A percentile compares a stretch with the other conserved stretches of the same genome.
These are phyloP conservation scores for Fraxinus cuspidata DNA, from an alignment of 257 asterid species.

Conservation along the genomic window DNA sequence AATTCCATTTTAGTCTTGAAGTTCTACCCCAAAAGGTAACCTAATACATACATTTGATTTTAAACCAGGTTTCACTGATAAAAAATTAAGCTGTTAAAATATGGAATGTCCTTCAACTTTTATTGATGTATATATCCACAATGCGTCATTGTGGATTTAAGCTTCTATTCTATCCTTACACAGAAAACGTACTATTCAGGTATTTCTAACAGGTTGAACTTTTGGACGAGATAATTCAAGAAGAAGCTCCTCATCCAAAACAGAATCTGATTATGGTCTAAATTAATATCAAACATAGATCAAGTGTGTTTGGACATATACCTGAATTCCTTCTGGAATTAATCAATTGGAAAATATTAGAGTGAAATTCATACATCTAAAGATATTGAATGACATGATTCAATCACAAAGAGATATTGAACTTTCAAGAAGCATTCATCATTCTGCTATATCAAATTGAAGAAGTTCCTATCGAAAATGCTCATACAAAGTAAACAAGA, in stretches of 20 bases:
- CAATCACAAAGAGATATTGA: background rate
- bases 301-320: background rate
- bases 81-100: too few relatives aligned
- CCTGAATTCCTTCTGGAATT: background rate
- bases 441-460: background rate
- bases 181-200: too few relatives aligned
- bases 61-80: too few relatives aligned
- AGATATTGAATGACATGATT: background rate
- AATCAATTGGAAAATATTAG: background rate
- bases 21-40: too few relatives aligned
- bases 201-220: background rate
- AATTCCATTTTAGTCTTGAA: slow-evolving; percentile 17
- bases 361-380: background rate
- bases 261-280: background rate
- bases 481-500: slow-evolving; percentile 11
- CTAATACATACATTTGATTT: too few relatives aligned
- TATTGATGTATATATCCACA: too few relatives aligned
- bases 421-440: slow-evolving; percentile 1
- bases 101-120: too few relatives aligned
- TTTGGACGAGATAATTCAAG: too few relatives aligned
- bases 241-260: background rate
- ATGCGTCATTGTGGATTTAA: too few relatives aligned
- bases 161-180: too few relatives aligned
- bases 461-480: background rate
- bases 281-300: background rate